A percentile compares a stretch with the other conserved stretches of the same genome.
These are phyloP conservation scores for Paratinospora sagittata DNA, from an alignment of 164 flowering plant species.

Conservation along the genomic window DNA sequence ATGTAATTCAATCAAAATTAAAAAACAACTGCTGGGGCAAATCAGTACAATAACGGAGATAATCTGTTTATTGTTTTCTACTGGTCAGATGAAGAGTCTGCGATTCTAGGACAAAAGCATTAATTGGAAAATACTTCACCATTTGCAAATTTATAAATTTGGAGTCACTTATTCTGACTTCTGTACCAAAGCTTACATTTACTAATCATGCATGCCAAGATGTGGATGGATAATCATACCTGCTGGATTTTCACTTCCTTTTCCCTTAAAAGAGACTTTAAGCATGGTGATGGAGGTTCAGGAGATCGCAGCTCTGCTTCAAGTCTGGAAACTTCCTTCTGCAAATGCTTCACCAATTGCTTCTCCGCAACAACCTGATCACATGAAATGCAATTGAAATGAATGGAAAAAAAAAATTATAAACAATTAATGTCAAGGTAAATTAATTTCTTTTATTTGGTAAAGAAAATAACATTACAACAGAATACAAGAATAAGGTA, in stretches of 20 bases:
- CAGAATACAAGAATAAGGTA: too few relatives aligned
- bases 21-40: background rate
- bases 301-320: constrained; percentile 83
- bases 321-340: constrained; percentile 79
- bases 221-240: constrained; percentile 34
- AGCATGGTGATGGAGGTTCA: constrained; percentile 49
- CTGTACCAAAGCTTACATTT: background rate
- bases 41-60: background rate
- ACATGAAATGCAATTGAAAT: background rate
- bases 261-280: constrained; percentile 43
- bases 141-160: background rate
- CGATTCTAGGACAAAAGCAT: background rate
- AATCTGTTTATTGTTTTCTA: background rate
- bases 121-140: background rate
- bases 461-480: too few relatives aligned
- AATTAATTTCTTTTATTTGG: background rate
- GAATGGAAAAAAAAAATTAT: background rate
- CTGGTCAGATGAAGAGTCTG: background rate
- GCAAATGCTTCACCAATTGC: constrained; percentile 63
- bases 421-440: background rate
- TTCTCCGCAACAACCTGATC: constrained; percentile 66
- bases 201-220: background rate
- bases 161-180: background rate
- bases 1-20: background rate
- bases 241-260: constrained; percentile 63